Evolutionary conservation across 116 monocot species (phyloP).

Genomic region (Cymodocea nodosa): DNA sequence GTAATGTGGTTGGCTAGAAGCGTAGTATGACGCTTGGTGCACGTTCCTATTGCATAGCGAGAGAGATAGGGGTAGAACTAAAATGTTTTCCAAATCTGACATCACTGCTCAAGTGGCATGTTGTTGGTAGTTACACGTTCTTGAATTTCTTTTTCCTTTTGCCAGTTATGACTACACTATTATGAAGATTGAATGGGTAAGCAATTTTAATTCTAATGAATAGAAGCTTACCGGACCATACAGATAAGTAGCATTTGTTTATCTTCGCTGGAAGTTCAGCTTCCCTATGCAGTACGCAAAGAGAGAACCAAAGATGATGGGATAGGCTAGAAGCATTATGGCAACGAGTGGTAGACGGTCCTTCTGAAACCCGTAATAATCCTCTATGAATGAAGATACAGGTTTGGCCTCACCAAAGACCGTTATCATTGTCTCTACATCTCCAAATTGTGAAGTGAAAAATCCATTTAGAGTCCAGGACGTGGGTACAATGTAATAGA

Average conservation of each 20-base stretch:
- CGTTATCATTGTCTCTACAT: slow-evolving; percentile 18
- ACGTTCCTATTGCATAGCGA: too few relatives aligned
- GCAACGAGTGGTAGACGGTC: slow-evolving; percentile 27
- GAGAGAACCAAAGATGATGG: slow-evolving; percentile 31
- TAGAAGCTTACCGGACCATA: too few relatives aligned
- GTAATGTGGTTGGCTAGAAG: too few relatives aligned
- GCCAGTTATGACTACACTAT: too few relatives aligned
- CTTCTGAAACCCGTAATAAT: slow-evolving; percentile 49
- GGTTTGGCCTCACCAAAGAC: slow-evolving; percentile 49
- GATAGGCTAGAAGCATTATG: slow-evolving; percentile 22
- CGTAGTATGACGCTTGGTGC: too few relatives aligned
- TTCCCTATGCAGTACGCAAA: slow-evolving; percentile 33
- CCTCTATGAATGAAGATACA: slow-evolving; percentile 31
- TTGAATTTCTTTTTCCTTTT: too few relatives aligned
- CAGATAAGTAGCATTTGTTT: not conserved
- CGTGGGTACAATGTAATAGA: slow-evolving; percentile 23
- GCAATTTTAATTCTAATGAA: too few relatives aligned
- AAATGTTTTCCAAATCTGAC: too few relatives aligned
- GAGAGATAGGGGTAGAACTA: too few relatives aligned
- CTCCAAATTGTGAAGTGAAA: slow-evolving; percentile 55
- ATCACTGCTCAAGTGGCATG: too few relatives aligned
- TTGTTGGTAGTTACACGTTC: too few relatives aligned
- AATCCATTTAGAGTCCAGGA: slow-evolving; percentile 43
- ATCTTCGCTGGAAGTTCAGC: slow-evolving; percentile 58
- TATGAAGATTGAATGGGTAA: too few relatives aligned